These are phyloP conservation scores for Leccinum incarnatum DNA, from an alignment of 768 basidiomycete genomes.

Conservation along the genomic window DNA sequence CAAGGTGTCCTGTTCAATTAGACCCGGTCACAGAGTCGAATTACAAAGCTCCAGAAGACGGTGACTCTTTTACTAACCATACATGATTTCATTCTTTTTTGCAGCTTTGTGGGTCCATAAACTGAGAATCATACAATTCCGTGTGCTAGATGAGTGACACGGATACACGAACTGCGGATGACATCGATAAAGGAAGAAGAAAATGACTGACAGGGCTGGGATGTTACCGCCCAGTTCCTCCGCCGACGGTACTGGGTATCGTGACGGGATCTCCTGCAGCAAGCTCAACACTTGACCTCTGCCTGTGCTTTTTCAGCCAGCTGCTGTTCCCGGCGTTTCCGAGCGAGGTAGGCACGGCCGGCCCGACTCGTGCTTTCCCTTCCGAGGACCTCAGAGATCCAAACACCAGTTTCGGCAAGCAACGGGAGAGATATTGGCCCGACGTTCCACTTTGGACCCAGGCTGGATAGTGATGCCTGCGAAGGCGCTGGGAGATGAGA, in stretches of 20 bases:
- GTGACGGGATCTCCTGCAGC: no score
- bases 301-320: constrained; percentile 15
- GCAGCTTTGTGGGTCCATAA: background rate
- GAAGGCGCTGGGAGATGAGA: background rate
- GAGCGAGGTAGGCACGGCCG: constrained; percentile 66
- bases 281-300: constrained; percentile 8
- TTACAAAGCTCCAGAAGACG: background rate
- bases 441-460: constrained; percentile 26
- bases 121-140: background rate
- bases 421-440: constrained; percentile 58
- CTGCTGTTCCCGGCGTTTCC: constrained; percentile 37
- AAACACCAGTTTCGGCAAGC: constrained; percentile 74
- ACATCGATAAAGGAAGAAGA: background rate
- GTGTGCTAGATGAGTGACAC: background rate
- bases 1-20: background rate
- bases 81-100: background rate
- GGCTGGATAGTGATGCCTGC: background rate
- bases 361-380: constrained; percentile 73
- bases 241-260: no score
- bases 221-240: no score
- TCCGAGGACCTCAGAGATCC: constrained; percentile 71
- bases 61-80: background rate
- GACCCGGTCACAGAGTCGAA: background rate
- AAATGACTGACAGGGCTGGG: background rate
- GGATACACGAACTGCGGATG: background rate